A percentile compares a stretch with the other conserved stretches of the same genome.
These are phyloP conservation scores for Xylariaceae sp. DNA, from an alignment of 2,329 filamentous ascomycete genomes.

Conservation along the genomic window DNA sequence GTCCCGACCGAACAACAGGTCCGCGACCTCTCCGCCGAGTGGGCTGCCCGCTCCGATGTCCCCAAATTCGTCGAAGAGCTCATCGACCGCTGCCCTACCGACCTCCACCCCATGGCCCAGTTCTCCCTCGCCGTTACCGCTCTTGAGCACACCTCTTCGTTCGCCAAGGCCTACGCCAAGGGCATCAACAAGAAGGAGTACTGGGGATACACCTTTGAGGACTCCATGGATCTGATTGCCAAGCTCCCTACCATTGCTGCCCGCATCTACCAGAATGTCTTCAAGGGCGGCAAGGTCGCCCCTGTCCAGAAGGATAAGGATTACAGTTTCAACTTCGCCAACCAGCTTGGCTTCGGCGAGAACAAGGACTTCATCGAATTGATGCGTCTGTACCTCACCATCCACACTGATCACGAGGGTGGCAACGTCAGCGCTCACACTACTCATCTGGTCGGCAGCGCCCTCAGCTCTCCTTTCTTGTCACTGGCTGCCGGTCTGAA, in stretches of 20 bases:
- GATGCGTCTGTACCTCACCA: slow-evolving; percentile 98
- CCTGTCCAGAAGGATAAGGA: slow-evolving; percentile 98
- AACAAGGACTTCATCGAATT: slow-evolving; percentile 98
- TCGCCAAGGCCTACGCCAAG: slow-evolving; percentile 98
- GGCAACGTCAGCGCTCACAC: slow-evolving; percentile 98
- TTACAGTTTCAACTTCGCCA: slow-evolving; percentile 98
- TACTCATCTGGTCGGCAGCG: slow-evolving; percentile 94
- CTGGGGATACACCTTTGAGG: slow-evolving; percentile 99
- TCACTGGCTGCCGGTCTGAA: slow-evolving; percentile 95
- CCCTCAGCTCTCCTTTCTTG: slow-evolving; percentile 95
- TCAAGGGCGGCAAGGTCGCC: slow-evolving; percentile 99
- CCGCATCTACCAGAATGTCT: slow-evolving; percentile 99
- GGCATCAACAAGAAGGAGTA: slow-evolving; percentile 99
- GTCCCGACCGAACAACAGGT: slow-evolving; percentile 98
- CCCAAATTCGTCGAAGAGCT: slow-evolving; percentile 99
- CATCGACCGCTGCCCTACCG: slow-evolving; percentile 98
- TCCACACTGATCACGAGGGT: slow-evolving; percentile 99
- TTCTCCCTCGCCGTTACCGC: slow-evolving; percentile 97
- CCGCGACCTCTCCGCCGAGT: slow-evolving; percentile 95
- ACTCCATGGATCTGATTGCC: slow-evolving; percentile 99
- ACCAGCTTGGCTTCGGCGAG: slow-evolving; percentile 94
- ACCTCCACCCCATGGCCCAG: slow-evolving; percentile 99
- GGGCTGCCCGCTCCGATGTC: slow-evolving; percentile 94
- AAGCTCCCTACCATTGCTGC: slow-evolving; percentile 98
- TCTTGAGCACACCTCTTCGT: slow-evolving; percentile 96